These are phyloP conservation scores for Solanum hybrid DNA, from an alignment of 305 asterid genomes.

Conservation along the genomic window DNA sequence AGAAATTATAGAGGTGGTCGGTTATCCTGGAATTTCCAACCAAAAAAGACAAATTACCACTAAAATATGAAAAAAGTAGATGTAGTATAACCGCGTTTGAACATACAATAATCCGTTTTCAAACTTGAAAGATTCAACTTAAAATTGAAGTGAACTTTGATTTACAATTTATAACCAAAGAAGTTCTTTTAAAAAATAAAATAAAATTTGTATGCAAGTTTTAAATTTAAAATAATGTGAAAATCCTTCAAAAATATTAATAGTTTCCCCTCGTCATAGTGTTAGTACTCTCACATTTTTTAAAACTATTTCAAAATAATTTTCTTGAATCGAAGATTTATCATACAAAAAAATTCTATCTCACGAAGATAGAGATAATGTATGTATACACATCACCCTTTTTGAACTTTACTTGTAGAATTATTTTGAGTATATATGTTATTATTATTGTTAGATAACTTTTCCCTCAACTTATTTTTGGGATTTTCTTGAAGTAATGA, in stretches of 20 bases:
- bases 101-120: not conserved
- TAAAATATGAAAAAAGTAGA: not conserved
- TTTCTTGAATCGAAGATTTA: not conserved
- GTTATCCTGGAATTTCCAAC: no score
- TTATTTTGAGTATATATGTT: not conserved
- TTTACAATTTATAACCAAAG: not conserved
- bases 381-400: not conserved
- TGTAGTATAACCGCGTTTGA: not conserved
- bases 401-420: not conserved
- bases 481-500: not conserved
- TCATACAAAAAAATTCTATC: not conserved
- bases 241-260: not conserved
- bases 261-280: not conserved
- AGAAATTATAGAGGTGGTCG: no score
- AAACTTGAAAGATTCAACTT: not conserved
- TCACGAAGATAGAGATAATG: not conserved
- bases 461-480: not conserved
- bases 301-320: not conserved
- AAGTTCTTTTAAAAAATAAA: not conserved
- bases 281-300: not conserved
- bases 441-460: not conserved
- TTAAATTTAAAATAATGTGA: not conserved
- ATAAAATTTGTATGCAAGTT: not conserved
- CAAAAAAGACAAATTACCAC: not conserved
- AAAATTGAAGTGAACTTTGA: not conserved